Conservation (phyloP, 2,329 filamentous ascomycete species). For the Paracamarosporium sp. region DNA sequence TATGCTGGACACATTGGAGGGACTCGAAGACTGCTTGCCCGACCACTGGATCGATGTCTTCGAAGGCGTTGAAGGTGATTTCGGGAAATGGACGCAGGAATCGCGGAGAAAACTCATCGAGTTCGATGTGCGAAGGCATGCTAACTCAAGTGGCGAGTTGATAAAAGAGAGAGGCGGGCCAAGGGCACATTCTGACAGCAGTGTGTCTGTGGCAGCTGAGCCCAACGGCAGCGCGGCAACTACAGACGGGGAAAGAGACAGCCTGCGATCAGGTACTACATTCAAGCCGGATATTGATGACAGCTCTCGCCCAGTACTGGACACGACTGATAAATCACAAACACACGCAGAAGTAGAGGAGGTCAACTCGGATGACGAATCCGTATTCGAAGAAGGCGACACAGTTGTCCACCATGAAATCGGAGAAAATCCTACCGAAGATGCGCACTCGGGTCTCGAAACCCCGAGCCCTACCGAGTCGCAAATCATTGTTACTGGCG, state of each 20-base stretch:
- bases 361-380: constrained; percentile 29
- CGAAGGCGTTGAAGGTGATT: constrained; percentile 78
- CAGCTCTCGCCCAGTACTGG: not conserved
- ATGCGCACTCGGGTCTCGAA: constrained; percentile 1
- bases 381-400: constrained; percentile 43
- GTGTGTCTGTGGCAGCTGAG: not conserved
- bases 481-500: constrained; percentile 27
- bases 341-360: constrained; percentile 1
- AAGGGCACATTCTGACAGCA: constrained; percentile 17
- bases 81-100: constrained; percentile 79
- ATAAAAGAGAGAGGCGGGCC: not conserved
- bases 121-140: constrained; percentile 57
- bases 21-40: constrained; percentile 81
- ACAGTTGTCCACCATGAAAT: constrained; percentile 41
- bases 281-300: not conserved
- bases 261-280: not conserved
- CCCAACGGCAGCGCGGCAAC: not conserved
- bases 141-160: constrained; percentile 2
- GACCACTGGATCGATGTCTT: constrained; percentile 87
- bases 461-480: constrained; percentile 17
- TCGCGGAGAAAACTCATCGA: constrained; percentile 78
- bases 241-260: not conserved
- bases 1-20: constrained; percentile 88
- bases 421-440: constrained; percentile 17
- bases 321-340: not conserved